phyloP scores from a whole-genome alignment of 2,329 filamentous ascomycete genomes.

The Hirsutella minnesotensis region DNA sequence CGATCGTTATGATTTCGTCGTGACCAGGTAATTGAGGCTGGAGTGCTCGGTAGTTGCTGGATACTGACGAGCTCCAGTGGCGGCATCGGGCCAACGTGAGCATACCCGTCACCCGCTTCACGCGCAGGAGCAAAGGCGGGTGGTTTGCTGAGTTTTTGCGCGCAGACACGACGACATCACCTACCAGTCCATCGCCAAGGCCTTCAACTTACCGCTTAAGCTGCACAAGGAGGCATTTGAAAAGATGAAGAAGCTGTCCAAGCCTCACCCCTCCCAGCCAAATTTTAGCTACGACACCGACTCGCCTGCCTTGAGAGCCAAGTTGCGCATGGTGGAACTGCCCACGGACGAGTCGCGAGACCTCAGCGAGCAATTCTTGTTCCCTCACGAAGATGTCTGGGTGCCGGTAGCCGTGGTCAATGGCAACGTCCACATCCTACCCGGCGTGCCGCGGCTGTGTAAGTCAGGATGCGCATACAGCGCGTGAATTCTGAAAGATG shows the following conservation, averaged over 20 bases:
- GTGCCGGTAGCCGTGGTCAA: slow-evolving; percentile 84
- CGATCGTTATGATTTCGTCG: slow-evolving; percentile 80
- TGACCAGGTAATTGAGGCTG: slow-evolving; percentile 51
- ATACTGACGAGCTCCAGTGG: slow-evolving; percentile 37
- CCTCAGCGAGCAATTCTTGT: slow-evolving; percentile 62
- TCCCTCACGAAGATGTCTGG: slow-evolving; percentile 74
- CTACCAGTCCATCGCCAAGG: slow-evolving; percentile 85
- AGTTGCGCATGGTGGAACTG: slow-evolving; percentile 81
- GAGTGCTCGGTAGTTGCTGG: too few species aligned
- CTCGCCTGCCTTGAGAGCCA: slow-evolving; percentile 65
- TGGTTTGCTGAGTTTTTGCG: neutral
- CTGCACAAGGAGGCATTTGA: slow-evolving; percentile 67
- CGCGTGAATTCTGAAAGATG: neutral
- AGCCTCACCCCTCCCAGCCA: slow-evolving; percentile 58
- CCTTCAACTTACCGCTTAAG: slow-evolving; percentile 65
- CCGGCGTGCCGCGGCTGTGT: slow-evolving; percentile 77
- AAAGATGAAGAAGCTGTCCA: slow-evolving; percentile 74
- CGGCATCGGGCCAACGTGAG: slow-evolving; percentile 89
- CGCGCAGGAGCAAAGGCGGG: neutral
- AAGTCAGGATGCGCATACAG: slow-evolving; percentile 17
- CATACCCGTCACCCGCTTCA: neutral
- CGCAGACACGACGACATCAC: slow-evolving; percentile 91
- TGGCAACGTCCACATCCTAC: slow-evolving; percentile 85
- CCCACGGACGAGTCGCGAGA: slow-evolving; percentile 60
- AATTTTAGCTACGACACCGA: slow-evolving; percentile 78